Evolutionary conservation across 2,329 filamentous ascomycete species (phyloP), one percentile per base, ranked within the genome.

Genomic region (Calonectria montana): DNA sequence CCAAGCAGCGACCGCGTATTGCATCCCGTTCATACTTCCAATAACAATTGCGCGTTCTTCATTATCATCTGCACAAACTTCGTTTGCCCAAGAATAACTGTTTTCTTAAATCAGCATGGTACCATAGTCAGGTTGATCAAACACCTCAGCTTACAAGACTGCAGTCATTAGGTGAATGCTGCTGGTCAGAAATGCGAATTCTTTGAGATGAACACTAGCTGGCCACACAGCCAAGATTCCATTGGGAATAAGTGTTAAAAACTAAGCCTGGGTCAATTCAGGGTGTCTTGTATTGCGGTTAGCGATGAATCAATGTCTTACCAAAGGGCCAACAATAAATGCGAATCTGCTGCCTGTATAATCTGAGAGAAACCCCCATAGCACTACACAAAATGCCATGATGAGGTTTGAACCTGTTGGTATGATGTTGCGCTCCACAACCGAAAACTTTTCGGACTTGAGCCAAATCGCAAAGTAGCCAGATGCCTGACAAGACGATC

Each of bases 21-120:
- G 53, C 53, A 59, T 59, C 13, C 53, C 53, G n/a, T 59, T 59
- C 53, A 59, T 59, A 25, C 53, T 59, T 3, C 53, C 53, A 16
- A 59, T 59, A 7, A 59, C 53, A 4, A 59, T 16, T 7, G 53
- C 53, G 13, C 53, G 53, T 39, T 59, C 31, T 59, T 59, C 53
- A 23, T 59, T 59, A 16, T 59, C 53, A 15, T 35, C 53, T 18
- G 53, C 53, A 23, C 53, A 59, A 2, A 59, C 31, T 39, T 59
- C 53, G 6, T 59, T 59, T 39, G 53, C 53, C 31, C 53, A 59
- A 39, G 53, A 35, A 13, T 59, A 59, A 27, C 53, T 59, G 21
- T 12, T 25, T 23, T 9, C 8, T 27, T 27, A 7, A 1, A 0
- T 59, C 16, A 39, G 53, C 13, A 15, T 10, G 13, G 39, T 39